A percentile compares a stretch with the other conserved stretches of the same genome.
Conservation (phyloP, 176 grass and related monocot species). For the Oryza meridionalis region DNA sequence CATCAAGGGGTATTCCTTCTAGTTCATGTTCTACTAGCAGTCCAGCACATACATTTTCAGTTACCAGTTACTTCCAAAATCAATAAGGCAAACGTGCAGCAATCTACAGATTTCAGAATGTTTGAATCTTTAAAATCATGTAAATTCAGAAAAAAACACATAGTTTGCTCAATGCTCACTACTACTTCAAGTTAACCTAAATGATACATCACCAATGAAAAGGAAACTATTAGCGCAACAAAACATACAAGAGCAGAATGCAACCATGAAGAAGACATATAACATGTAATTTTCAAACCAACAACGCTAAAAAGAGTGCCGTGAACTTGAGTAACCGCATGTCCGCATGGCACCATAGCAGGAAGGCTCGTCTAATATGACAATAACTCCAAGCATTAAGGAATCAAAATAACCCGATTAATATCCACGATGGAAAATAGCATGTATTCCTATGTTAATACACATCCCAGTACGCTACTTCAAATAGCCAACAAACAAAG, state of each 20-base stretch:
- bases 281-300: neutral
- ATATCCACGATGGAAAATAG: neutral
- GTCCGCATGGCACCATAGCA: neutral
- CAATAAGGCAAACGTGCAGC: neutral
- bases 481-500: neutral
- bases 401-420: neutral
- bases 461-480: neutral
- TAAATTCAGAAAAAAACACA: too few relatives aligned
- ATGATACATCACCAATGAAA: neutral
- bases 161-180: too few relatives aligned
- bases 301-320: neutral
- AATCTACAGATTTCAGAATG: neutral
- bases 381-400: neutral
- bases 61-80: neutral
- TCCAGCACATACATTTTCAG: neutral
- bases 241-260: neutral
- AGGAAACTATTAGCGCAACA: neutral
- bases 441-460: neutral
- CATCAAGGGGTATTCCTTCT: neutral
- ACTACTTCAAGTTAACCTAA: neutral
- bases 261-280: neutral
- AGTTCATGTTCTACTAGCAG: neutral
- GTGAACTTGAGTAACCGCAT: neutral
- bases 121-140: too few relatives aligned
- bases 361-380: neutral